Conservation (phyloP, 305 asterid species). For the Petunia hybrid region DNA sequence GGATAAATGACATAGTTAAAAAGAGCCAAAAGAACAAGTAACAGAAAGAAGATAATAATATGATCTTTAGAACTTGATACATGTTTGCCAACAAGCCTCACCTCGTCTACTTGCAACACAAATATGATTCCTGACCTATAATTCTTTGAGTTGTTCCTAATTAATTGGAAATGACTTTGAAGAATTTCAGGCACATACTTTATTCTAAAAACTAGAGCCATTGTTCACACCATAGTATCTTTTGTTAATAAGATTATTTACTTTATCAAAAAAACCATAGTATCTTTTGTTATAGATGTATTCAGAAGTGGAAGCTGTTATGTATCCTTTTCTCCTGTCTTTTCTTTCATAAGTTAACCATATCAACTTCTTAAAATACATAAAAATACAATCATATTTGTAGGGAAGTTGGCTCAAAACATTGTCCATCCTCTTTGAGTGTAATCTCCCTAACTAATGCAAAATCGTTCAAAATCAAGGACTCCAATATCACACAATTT, state of each 20-base stretch:
- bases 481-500: slow-evolving; percentile 1
- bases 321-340: neutral
- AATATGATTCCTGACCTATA: neutral
- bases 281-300: slow-evolving; percentile 1
- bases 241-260: neutral
- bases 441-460: neutral
- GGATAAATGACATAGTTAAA: neutral
- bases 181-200: neutral
- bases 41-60: neutral
- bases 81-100: slow-evolving; percentile 3
- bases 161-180: neutral
- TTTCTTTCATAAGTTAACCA: neutral
- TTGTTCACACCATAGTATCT: neutral
- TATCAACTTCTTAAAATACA: slow-evolving; percentile 23
- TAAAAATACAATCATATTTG: neutral
- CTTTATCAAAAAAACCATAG: too few relatives aligned
- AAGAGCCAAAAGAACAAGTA: neutral
- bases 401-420: neutral
- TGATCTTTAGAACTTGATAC: neutral
- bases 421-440: neutral
- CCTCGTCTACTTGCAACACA: neutral
- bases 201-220: neutral
- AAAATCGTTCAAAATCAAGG: neutral
- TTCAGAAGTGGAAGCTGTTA: neutral
- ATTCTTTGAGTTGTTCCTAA: neutral